Evolutionary conservation across 352 stramenopile genomes (phyloP), one percentile per base, ranked within the genome.

Genomic region (Pythium periplocum): DNA sequence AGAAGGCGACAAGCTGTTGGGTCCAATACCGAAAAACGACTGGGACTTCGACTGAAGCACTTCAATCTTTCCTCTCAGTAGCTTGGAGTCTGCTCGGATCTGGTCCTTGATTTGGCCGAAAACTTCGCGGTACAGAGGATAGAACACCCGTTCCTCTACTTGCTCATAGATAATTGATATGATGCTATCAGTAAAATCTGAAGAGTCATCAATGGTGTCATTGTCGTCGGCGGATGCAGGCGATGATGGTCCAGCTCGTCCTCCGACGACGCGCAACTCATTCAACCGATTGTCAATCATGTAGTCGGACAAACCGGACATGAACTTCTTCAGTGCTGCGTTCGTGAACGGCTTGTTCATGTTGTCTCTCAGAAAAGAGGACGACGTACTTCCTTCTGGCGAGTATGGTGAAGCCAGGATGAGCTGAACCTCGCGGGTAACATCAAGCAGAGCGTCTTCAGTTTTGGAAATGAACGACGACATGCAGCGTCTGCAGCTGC

Each of bases 91-190:
- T n/a, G 71, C 66, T 12, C 70, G 66, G 1, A 75, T 84, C 48
- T 83, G 71, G 33, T 64, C 53, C 30, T 67, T 77, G 39, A 95
- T 75, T 46, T 77, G 86, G 39, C 83, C 69, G 49, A 85, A 66
- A 43, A 95, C 81, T 9, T 51, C 55, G 8, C 74, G 77, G 50
- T 93, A 91, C 6, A 93, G 59, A 33, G 84, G 81, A 53, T 84
- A 90, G 33, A 92, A 87, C 9, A 95, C 73, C 44, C 82, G 78
- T 68, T 93, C 84, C 49, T 95, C 84, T 50, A 93, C 86, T 61
- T 95, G 80, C 48, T 93, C 78, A 38, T 86, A 73, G 34, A 93
- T 83, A 56, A 93, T 85, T 11, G 57, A 53, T 42, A 89, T 60
- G 46, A 89, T 83, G 35, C 66, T 71, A 38, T 87, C 78, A 5